Evolutionary conservation across 257 asterid genomes (phyloP).

Genomic region (Capsicum chinense): DNA sequence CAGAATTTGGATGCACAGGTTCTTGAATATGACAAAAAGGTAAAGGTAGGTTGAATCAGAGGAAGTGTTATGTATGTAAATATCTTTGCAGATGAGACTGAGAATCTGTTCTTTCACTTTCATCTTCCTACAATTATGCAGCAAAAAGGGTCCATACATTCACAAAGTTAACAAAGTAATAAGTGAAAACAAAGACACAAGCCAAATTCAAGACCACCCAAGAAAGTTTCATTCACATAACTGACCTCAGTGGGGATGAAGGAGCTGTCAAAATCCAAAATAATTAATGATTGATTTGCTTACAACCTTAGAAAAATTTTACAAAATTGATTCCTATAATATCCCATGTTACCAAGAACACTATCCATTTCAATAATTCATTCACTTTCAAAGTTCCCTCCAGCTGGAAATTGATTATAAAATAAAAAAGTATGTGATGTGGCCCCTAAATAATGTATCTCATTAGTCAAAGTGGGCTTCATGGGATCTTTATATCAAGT

Average conservation of each 20-base stretch:
- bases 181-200: slow-evolving; percentile 22
- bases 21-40: slow-evolving; percentile 14
- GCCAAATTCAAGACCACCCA: slow-evolving; percentile 5
- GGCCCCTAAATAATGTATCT: slow-evolving; percentile 16
- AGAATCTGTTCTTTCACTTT: slow-evolving; percentile 26
- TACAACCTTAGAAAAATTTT: not conserved
- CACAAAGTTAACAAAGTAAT: not conserved
- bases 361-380: slow-evolving; percentile 62
- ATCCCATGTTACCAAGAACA: slow-evolving; percentile 26
- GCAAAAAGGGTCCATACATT: slow-evolving; percentile 17
- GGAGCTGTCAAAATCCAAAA: slow-evolving; percentile 21
- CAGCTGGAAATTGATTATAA: slow-evolving; percentile 53
- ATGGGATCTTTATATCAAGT: slow-evolving; percentile 36
- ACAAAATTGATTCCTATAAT: slow-evolving; percentile 11
- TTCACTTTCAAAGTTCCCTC: slow-evolving; percentile 49
- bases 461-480: slow-evolving; percentile 33
- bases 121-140: slow-evolving; percentile 19
- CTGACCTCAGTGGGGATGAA: slow-evolving; percentile 16
- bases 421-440: slow-evolving; percentile 13
- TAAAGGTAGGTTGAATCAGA: slow-evolving; percentile 15
- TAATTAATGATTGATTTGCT: slow-evolving; percentile 6
- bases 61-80: slow-evolving; percentile 13
- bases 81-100: not conserved
- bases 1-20: not conserved
- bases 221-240: slow-evolving; percentile 22